Evolutionary conservation across 2,329 filamentous ascomycete genomes (phyloP).

Genomic region (Cylindrodendrum hubeiense): DNA sequence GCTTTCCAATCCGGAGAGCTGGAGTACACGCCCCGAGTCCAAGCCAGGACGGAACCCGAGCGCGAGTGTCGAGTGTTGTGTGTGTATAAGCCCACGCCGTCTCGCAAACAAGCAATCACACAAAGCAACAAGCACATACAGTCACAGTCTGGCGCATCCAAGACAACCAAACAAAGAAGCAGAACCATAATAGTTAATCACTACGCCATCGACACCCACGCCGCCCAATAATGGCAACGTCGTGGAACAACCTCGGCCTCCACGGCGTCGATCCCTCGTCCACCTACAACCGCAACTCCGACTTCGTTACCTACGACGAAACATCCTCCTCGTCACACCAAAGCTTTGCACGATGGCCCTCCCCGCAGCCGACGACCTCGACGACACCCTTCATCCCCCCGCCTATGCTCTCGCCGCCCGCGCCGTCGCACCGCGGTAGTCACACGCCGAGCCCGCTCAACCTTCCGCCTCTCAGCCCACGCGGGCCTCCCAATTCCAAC

Average conservation of each 20-base stretch:
- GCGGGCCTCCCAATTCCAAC: not conserved
- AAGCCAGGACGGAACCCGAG: not conserved
- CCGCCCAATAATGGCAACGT: conserved; percentile 19
- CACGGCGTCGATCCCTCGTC: conserved; percentile 26
- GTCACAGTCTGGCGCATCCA: not conserved
- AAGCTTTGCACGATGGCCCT: conserved; percentile 35
- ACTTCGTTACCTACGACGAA: conserved; percentile 31
- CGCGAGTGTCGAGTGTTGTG: not conserved
- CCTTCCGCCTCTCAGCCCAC: conserved; percentile 11
- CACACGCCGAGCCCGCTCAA: conserved; percentile 27
- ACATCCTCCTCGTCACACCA: conserved; percentile 35
- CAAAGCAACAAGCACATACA: not conserved
- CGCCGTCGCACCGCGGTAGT: conserved; percentile 28
- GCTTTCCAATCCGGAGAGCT: conserved; percentile 9
- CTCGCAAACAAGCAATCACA: not conserved
- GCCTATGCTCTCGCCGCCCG: conserved; percentile 41
- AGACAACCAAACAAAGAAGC: not conserved
- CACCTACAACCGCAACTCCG: conserved; percentile 6
- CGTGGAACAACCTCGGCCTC: conserved; percentile 28
- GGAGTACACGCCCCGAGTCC: not conserved
- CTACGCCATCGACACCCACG: not conserved
- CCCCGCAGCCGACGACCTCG: conserved; percentile 38
- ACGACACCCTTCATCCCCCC: conserved; percentile 32
- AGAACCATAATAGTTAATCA: not conserved
- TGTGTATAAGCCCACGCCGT: conserved; percentile 15